These are phyloP conservation scores for Pestalotiopsis sp. DNA, from an alignment of 2,329 filamentous ascomycete genomes.

Conservation along the genomic window DNA sequence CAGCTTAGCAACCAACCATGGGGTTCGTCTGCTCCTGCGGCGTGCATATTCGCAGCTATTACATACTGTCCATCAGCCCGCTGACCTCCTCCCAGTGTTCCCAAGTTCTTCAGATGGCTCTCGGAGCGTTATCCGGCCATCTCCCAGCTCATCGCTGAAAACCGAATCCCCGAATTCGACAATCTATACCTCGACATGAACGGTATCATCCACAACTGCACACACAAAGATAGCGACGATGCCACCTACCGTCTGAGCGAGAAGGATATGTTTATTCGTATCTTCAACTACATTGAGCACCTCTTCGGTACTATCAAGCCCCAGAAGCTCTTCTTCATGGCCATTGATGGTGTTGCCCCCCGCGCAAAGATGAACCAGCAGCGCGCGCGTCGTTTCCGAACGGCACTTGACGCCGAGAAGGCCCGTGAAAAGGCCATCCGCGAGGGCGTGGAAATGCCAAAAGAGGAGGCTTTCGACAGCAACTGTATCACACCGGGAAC, in stretches of 20 bases:
- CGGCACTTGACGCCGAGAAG: constrained; percentile 85
- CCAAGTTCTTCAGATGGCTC: constrained; percentile 98
- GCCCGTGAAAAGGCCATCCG: constrained; percentile 90
- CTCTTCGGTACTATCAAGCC: constrained; percentile 98
- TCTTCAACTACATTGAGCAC: constrained; percentile 99
- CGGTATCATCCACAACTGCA: constrained; percentile 99
- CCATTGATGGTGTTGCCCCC: constrained; percentile 95
- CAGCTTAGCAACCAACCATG: constrained; percentile 13
- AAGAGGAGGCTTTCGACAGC: constrained; percentile 95
- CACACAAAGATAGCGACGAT: constrained; percentile 93
- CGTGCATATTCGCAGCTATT: constrained; percentile 13
- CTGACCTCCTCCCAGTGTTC: constrained; percentile 52
- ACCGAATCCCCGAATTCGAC: constrained; percentile 98
- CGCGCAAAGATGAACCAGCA: constrained; percentile 99
- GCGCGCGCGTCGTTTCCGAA: constrained; percentile 91
- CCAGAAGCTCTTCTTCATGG: constrained; percentile 99
- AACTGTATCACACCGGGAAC: constrained; percentile 98
- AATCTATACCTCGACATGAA: constrained; percentile 99
- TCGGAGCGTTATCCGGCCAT: constrained; percentile 98
- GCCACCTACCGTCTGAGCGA: constrained; percentile 91
- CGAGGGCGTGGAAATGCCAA: constrained; percentile 90
- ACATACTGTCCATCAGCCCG: background rate
- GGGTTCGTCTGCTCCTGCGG: constrained; percentile 16
- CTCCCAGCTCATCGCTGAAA: constrained; percentile 97
- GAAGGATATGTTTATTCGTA: constrained; percentile 99